A percentile compares a stretch with the other conserved stretches of the same genome.
These are phyloP conservation scores for Coemansia asiatica DNA, from an alignment of 192 early-diverging fungal species.

Conservation along the genomic window DNA sequence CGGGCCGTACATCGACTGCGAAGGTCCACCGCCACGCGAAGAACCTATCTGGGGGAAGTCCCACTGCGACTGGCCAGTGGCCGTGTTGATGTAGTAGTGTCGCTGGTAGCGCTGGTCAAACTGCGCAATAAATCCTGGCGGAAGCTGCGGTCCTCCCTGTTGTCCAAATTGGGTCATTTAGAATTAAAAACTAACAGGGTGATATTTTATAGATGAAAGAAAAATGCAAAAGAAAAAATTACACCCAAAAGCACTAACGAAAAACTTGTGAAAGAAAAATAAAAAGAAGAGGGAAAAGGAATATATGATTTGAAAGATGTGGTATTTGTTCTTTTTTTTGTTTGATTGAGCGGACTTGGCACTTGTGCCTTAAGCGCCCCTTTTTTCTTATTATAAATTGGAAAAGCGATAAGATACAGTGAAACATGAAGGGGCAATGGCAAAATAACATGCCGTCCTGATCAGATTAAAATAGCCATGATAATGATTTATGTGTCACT, in stretches of 20 bases:
- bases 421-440: too few relatives aligned
- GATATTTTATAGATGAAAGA: not conserved
- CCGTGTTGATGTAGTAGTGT: slow-evolving; percentile 27
- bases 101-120: slow-evolving; percentile 20
- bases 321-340: not conserved
- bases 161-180: not conserved
- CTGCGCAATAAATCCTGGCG: slow-evolving; percentile 25
- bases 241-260: not conserved
- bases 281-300: not conserved
- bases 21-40: not conserved
- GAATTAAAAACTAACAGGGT: not conserved
- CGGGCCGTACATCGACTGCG: slow-evolving; percentile 3
- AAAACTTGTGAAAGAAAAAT: not conserved
- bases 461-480: too few relatives aligned
- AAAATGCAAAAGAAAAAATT: slow-evolving; percentile 1
- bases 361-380: not conserved
- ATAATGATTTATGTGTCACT: not conserved
- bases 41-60: slow-evolving; percentile 1
- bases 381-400: not conserved
- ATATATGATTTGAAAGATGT: not conserved
- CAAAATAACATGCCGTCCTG: too few relatives aligned
- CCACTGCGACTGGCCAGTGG: slow-evolving; percentile 28
- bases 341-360: not conserved
- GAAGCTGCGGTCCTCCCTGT: slow-evolving; percentile 9
- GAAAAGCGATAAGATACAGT: not conserved